Conservation (phyloP, 2,329 filamentous ascomycete genomes). For the Metarhizium rileyi region DNA sequence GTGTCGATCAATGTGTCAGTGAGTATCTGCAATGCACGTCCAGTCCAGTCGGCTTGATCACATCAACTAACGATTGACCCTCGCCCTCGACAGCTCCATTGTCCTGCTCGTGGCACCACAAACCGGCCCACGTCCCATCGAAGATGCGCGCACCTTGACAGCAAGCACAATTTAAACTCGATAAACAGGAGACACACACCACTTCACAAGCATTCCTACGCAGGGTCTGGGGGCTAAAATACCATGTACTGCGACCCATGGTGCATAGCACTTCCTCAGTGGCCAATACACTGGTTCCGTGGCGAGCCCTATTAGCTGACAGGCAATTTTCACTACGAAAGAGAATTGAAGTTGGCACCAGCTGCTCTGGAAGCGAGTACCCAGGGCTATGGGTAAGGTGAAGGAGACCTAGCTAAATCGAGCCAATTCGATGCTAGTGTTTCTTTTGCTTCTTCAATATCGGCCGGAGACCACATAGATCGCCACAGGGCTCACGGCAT, state of each 20-base stretch:
- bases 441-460: neutral
- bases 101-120: conserved; percentile 4
- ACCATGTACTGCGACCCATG: neutral
- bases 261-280: neutral
- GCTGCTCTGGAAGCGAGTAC: neutral
- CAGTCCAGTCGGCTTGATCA: conserved; percentile 1
- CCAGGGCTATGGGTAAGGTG: neutral
- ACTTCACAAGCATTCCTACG: conserved; percentile 1
- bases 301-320: neutral
- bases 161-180: neutral
- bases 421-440: neutral
- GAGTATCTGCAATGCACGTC: neutral
- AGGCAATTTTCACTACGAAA: neutral
- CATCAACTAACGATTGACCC: neutral
- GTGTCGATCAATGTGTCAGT: conserved; percentile 3
- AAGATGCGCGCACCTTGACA: neutral
- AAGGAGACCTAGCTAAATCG: neutral
- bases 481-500: neutral
- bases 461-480: neutral
- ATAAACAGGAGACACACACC: neutral
- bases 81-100: neutral
- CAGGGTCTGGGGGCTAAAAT: neutral
- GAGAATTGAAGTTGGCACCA: neutral
- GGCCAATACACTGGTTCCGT: neutral
- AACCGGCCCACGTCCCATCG: neutral